Base-by-base conservation (phyloP, 129 eudicot genomes). In the Flaveria ramosissima region DNA sequence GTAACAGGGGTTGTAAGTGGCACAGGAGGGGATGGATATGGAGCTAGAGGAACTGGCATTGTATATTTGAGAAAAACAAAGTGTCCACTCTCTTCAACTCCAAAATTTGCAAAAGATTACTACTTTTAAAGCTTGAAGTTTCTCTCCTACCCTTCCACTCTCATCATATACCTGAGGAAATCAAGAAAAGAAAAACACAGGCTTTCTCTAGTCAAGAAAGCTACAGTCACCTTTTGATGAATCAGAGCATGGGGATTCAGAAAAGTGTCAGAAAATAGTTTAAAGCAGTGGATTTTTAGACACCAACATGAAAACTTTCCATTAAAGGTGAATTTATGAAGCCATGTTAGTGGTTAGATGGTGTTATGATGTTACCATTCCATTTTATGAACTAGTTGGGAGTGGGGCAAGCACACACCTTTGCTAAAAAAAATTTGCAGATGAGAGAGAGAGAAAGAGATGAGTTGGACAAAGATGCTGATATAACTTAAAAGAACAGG, bases 1-100 rank as follows among this genome's bases (percentile, higher is more conserved):
- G 93, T 27, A 27, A 27, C 81, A 68, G 93, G 91, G 15, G 89
- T 75, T 74, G 96, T 82, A 72, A 80, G 79, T 41, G 93, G 86
- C 23, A 70, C 81, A 2, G 90, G 87, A 77, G 93, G 88, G n/a
- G 86, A 70, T 77, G 96, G 96, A 74, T 88, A 88, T 62, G 96
- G 96, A 82, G 96, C 96, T 74, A 90, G 89, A 82, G 96, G 96
- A 80, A 88, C 96, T 66, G 96, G 91, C 96, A 90, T 90, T 80
- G 82, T 64, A 57, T 81, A 79, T 72, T 77, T 78, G 64, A 66
- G 27, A 50, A 67, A 70, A 67, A 43, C 43, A 70, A 63, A 57
- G 41, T 4, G 56, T 27, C 45, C 55, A 51, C 60, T 67, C 55
- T 78, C 74, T 66, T 72, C 67, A 76, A 62, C 72, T 69, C 71